Conservation (phyloP, 257 asterid species). For the Lavandula angustifolia region DNA sequence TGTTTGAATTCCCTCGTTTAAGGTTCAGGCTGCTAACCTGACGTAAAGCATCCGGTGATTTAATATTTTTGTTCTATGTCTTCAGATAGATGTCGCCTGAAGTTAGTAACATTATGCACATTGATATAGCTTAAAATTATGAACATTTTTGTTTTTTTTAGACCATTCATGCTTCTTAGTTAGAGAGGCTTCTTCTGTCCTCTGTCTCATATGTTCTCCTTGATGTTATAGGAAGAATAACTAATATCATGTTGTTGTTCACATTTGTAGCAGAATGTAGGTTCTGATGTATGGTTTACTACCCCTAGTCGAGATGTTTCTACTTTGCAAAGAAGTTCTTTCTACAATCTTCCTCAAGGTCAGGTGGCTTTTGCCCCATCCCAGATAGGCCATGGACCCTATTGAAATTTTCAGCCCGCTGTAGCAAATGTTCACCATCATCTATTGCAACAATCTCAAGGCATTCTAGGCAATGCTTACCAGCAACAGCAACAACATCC, state of each 20-base stretch:
- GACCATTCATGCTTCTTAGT: not conserved
- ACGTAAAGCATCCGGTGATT: not conserved
- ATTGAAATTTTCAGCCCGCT: slow-evolving; percentile 73
- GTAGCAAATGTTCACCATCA: slow-evolving; percentile 47
- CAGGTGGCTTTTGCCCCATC: slow-evolving; percentile 68
- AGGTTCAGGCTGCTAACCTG: slow-evolving; percentile 4
- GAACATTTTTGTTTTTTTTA: too few species aligned
- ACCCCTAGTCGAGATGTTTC: slow-evolving; percentile 9
- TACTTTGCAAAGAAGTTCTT: too few species aligned
- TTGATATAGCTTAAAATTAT: too few species aligned
- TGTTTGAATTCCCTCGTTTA: slow-evolving; percentile 16
- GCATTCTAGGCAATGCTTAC: slow-evolving; percentile 57
- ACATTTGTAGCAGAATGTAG: slow-evolving; percentile 56
- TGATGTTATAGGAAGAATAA: not conserved
- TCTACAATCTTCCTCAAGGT: slow-evolving; percentile 66
- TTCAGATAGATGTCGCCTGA: too few species aligned
- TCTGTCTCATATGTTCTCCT: not conserved
- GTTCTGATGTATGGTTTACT: slow-evolving; percentile 66
- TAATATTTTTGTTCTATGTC: too few species aligned
- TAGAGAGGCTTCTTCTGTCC: too few species aligned
- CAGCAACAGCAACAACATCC: slow-evolving; percentile 60
- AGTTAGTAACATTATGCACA: too few species aligned
- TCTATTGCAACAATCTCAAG: slow-evolving; percentile 74
- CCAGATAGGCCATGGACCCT: slow-evolving; percentile 59
- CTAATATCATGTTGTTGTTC: not conserved